Evolutionary conservation across 805 yeast genomes (phyloP).

Genomic region (Scheffersomyces stipitis): DNA sequence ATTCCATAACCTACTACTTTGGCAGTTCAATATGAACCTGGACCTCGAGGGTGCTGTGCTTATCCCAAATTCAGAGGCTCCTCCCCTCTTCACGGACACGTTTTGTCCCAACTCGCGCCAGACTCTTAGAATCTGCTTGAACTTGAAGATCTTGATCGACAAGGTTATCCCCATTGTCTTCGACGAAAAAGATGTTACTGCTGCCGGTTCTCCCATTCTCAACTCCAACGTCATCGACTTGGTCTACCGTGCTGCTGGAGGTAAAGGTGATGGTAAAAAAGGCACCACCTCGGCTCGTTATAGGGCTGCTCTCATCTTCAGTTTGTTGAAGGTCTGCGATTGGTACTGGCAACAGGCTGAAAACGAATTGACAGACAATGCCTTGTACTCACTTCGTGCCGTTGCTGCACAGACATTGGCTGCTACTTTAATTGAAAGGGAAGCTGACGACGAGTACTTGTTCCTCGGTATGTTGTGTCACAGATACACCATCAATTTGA

Average conservation of each 20-base stretch:
- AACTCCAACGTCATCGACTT: constrained; percentile 58
- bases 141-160: constrained; percentile 73
- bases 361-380: constrained; percentile 66
- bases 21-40: no score
- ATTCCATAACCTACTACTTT: no score
- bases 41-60: constrained; percentile 1
- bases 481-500: constrained; percentile 64
- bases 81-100: constrained; percentile 13
- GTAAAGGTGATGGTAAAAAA: constrained; percentile 57
- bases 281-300: constrained; percentile 61
- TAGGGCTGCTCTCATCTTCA: constrained; percentile 66
- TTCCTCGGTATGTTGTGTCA: constrained; percentile 78
- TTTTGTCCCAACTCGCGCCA: constrained; percentile 64
- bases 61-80: constrained; percentile 3
- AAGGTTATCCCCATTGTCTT: constrained; percentile 67
- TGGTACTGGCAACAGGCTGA: constrained; percentile 71
- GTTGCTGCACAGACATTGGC: constrained; percentile 76
- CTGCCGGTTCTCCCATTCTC: constrained; percentile 59
- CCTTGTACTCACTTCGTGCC: constrained; percentile 58
- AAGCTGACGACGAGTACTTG: constrained; percentile 57
- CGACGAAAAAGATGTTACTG: constrained; percentile 47
- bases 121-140: constrained; percentile 65
- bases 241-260: constrained; percentile 77
- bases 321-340: constrained; percentile 68
- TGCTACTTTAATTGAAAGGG: constrained; percentile 63